These are phyloP conservation scores for Acmispon strigosus DNA, from an alignment of 306 rosid genomes.

Conservation along the genomic window DNA sequence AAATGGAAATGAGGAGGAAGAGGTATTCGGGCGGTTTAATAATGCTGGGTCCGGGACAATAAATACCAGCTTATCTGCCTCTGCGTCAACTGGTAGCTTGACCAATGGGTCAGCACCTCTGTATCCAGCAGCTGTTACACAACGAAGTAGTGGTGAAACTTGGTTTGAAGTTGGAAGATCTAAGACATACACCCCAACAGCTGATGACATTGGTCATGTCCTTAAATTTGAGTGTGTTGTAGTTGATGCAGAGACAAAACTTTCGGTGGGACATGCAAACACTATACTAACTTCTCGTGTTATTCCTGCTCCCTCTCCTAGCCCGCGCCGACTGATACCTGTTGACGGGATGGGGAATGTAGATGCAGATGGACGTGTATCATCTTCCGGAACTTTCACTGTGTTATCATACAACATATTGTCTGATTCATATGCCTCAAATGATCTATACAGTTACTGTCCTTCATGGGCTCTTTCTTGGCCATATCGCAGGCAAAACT, in stretches of 20 bases:
- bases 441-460: slow-evolving; percentile 80
- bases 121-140: slow-evolving; percentile 79
- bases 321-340: slow-evolving; percentile 63
- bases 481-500: slow-evolving; percentile 97
- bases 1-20: slow-evolving; percentile 94
- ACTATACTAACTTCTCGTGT: slow-evolving; percentile 85
- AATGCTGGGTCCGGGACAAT: slow-evolving; percentile 58
- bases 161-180: slow-evolving; percentile 93
- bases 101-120: slow-evolving; percentile 77
- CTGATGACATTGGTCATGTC: slow-evolving; percentile 92
- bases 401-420: slow-evolving; percentile 93
- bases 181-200: slow-evolving; percentile 86
- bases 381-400: slow-evolving; percentile 85
- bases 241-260: slow-evolving; percentile 77
- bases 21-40: slow-evolving; percentile 77
- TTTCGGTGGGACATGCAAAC: slow-evolving; percentile 56
- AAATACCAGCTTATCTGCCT: slow-evolving; percentile 53
- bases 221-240: slow-evolving; percentile 94
- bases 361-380: slow-evolving; percentile 66
- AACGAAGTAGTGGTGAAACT: slow-evolving; percentile 86
- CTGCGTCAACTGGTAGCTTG: slow-evolving; percentile 60
- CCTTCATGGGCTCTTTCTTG: slow-evolving; percentile 99
- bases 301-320: slow-evolving; percentile 97
- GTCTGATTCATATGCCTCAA: slow-evolving; percentile 80
- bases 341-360: slow-evolving; percentile 75